These are phyloP conservation scores for Syzygium aqueum DNA, from an alignment of 345 rosid genomes.

Conservation along the genomic window DNA sequence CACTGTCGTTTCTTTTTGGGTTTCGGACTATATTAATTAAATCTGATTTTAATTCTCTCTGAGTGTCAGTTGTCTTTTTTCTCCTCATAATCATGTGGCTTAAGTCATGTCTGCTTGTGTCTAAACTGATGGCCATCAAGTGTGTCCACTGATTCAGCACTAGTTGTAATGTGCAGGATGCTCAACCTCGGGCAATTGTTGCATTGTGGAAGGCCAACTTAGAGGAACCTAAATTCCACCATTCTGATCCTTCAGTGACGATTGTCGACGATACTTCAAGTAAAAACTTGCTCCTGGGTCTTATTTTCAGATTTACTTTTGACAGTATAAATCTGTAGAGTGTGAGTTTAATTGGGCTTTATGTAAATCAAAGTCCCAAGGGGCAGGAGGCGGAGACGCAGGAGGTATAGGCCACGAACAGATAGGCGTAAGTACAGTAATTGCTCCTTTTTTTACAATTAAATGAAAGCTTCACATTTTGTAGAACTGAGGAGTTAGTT, in stretches of 20 bases:
- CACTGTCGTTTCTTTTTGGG: neutral
- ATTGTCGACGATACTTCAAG: conserved; percentile 63
- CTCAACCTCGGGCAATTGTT: conserved; percentile 65
- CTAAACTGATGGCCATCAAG: neutral
- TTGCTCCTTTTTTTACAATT: neutral
- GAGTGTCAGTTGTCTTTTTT: neutral
- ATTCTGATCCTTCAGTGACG: conserved; percentile 67
- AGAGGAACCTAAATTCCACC: conserved; percentile 68
- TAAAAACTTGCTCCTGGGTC: conserved; percentile 22
- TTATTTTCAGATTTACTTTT: conserved; percentile 3
- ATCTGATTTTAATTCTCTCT: neutral
- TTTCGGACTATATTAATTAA: neutral
- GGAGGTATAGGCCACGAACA: conserved; percentile 64
- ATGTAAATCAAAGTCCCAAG: conserved; percentile 60
- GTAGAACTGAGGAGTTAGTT: neutral
- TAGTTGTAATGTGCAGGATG: conserved; percentile 45
- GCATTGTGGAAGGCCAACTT: conserved; percentile 87
- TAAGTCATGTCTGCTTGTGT: neutral
- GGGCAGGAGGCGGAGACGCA: conserved; percentile 71
- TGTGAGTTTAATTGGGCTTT: conserved; percentile 29
- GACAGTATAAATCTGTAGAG: conserved; percentile 4
- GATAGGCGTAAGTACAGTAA: conserved; percentile 68
- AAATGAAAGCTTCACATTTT: neutral
- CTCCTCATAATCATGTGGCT: neutral
- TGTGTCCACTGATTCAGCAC: neutral